Evolutionary conservation across 768 basidiomycete species (phyloP), one percentile per base, ranked within the genome.

Genomic region (Tylopilus felleus): DNA sequence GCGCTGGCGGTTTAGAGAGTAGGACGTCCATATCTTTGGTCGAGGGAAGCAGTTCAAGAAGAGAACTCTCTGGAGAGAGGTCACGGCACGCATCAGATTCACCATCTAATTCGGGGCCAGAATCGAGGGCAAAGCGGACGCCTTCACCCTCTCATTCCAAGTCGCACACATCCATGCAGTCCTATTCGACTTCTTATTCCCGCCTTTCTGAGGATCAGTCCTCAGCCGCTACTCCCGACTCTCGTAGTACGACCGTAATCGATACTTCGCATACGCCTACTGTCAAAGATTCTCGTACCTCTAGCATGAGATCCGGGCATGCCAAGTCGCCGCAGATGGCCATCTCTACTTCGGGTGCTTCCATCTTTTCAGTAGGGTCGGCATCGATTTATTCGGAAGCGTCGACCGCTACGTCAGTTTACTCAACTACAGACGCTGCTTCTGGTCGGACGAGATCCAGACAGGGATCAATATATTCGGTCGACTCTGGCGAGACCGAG

Each of bases 341-440:
- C 7, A 36, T 53, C n/a, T 71, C 70, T 1, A 39, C 62, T 6
- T 70, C 68, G 2, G 65, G 59, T 40, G 64, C 68, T 31, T 69
- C 70, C 21, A 31, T 62, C 4, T 66, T 58, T 43, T 70, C 68
- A 7, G 53, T 59, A 8, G 64, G 64, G 33, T 66, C 67, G n/a
- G 52, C 60, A 1, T 68, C 66, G 0, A 14, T 66, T 1, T 67
- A 66, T 21, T 68, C 67, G 28, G 66, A 64, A 31, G 61, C 64
- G 5, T 68, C 68, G 29, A 68, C 61, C 7, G 66, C 61, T 3
- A 65, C 66, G 5, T 65, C 66, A 0, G 56, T 33, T 2, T 62
- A 36, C 19, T 67, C 66, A 41, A 38, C 49, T 19, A 28, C 56
- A 13, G 55, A 59, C 41, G 29, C 22, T 22, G 25, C 47, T 39